Base-by-base conservation (phyloP, 1,139 yeast species). In the Insectozyma bohioensis region DNA sequence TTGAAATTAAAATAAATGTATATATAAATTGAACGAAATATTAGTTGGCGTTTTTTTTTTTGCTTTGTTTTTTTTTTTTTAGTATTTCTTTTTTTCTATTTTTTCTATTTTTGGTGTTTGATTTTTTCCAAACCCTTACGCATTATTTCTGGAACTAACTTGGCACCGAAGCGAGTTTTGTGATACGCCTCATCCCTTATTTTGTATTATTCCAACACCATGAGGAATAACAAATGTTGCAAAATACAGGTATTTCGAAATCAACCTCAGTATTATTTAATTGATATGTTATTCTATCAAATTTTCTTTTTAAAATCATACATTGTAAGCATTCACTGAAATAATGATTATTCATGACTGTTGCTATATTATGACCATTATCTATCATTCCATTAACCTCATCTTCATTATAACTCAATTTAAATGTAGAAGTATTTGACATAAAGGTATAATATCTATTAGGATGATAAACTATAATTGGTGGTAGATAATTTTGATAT, bases 391-490 rank as follows among this genome's bases (percentile, higher is more conserved):
- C 56, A 2, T 47, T 37, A 3, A 66, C 59, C 47, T 78, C 84
- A 0, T 40, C 41, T 0, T 47, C 41, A 12, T 57, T 63, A 48
- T 78, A 80, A 22, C 72, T 65, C 32, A 77, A 53, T 43, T 77
- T 73, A 52, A 80, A 79, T 0, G 86, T 80, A 1, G 85, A 78
- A 0, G 72, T 70, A 46, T 80, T 80, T 4, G 85, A 67, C 0
- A 52, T 42, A 41, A 52, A 74, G 0, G 70, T 52, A 30, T 63
- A 58, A 17, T 61, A 45, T 5, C 58, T 44, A 46, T 80, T 80
- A 3, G 78, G 67, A 25, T 65, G 58, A 47, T 79, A 78, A 1
- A 80, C 63, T 11, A 80, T 61, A 17, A 80, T 49, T 0, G 85
- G 85, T 2, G 81, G 81, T 4, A 67, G 38, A 37, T 52, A 42